phyloP scores from a whole-genome alignment of 352 stramenopile species.

The Phytopythium vexans region DNA sequence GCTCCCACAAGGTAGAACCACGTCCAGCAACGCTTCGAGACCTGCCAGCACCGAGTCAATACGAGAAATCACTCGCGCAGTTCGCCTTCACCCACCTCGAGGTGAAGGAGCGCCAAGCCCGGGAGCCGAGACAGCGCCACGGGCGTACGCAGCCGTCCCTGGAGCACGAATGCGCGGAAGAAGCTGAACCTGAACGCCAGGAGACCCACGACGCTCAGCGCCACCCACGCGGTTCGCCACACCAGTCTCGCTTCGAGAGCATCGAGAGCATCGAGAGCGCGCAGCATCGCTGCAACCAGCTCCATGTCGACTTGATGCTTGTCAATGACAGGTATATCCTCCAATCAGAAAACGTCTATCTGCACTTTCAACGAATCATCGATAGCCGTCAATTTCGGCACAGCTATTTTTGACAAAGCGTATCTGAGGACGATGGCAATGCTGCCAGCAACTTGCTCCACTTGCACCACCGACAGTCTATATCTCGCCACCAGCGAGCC shows the following conservation, averaged over 20 bases:
- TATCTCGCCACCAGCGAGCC: not conserved
- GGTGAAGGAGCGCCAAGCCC: constrained; percentile 17
- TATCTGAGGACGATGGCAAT: not conserved
- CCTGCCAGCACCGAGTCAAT: constrained; percentile 1
- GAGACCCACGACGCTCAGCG: constrained; percentile 17
- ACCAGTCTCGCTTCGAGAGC: constrained; percentile 6
- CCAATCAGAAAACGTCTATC: not conserved
- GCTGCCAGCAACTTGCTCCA: too few species aligned
- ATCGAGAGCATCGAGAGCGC: not conserved
- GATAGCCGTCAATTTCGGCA: too few species aligned
- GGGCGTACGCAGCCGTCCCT: constrained; percentile 35
- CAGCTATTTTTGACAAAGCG: not conserved
- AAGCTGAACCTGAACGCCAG: constrained; percentile 33
- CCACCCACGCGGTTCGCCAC: constrained; percentile 27
- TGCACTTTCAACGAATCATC: not conserved
- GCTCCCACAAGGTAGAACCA: constrained; percentile 71
- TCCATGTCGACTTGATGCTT: constrained; percentile 8
- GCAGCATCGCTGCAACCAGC: constrained; percentile 14
- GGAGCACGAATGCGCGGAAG: constrained; percentile 35
- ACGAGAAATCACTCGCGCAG: not conserved
- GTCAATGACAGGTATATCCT: too few species aligned
- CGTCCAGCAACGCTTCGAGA: constrained; percentile 59
- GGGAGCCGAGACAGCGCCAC: constrained; percentile 23
- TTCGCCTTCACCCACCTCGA: constrained; percentile 21
- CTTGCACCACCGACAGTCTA: not conserved